Conservation (phyloP, 176 grass and related monocot species). For the Avena insularis region DNA sequence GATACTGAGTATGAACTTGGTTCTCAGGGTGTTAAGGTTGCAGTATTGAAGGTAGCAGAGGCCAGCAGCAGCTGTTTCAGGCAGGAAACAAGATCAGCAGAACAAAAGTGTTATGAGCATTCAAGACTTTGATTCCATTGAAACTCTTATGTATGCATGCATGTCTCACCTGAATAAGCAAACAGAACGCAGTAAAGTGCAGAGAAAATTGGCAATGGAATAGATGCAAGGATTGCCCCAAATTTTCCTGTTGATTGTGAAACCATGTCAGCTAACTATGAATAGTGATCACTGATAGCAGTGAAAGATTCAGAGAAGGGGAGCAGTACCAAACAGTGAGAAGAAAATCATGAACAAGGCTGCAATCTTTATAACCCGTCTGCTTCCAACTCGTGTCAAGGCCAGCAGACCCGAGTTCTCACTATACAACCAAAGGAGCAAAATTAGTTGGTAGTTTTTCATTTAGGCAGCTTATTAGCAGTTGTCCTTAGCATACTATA, state of each 20-base stretch:
- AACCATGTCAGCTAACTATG: neutral
- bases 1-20: slow-evolving; percentile 87
- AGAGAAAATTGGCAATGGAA: slow-evolving; percentile 83
- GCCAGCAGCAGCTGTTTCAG: slow-evolving; percentile 75
- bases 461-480: neutral
- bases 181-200: slow-evolving; percentile 87
- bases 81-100: slow-evolving; percentile 12
- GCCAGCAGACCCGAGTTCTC: slow-evolving; percentile 88
- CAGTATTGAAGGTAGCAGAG: slow-evolving; percentile 89
- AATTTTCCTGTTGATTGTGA: slow-evolving; percentile 77
- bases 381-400: slow-evolving; percentile 86
- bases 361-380: slow-evolving; percentile 80
- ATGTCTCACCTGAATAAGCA: slow-evolving; percentile 76
- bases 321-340: slow-evolving; percentile 77
- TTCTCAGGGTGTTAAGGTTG: slow-evolving; percentile 86
- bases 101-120: slow-evolving; percentile 18
- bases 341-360: slow-evolving; percentile 97
- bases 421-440: slow-evolving; percentile 48
- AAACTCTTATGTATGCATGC: neutral
- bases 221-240: slow-evolving; percentile 89
- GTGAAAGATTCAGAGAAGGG: slow-evolving; percentile 22
- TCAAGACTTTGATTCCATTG: neutral
- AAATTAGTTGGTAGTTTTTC: slow-evolving; percentile 22
- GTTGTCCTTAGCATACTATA: neutral
- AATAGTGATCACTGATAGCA: slow-evolving; percentile 11